Base-by-base conservation (phyloP, 805 yeast genomes). In the Candida nanaspora region DNA sequence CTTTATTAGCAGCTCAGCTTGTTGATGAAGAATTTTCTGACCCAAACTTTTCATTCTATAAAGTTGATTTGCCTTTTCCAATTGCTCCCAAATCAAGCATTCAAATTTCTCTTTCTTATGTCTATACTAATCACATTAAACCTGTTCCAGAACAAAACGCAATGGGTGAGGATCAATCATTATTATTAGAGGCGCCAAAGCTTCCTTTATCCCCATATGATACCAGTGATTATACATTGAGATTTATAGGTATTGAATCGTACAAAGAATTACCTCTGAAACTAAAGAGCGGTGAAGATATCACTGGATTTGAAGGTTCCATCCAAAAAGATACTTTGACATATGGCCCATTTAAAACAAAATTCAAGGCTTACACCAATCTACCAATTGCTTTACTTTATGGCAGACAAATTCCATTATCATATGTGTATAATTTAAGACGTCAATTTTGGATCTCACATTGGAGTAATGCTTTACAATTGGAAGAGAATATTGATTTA, bases 361-460 rank as follows among this genome's bases (percentile, higher is more conserved):
- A 39, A 5, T 48, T 78, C 35, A 61, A 56, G 22, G 73, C 89
- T 2, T 73, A 65, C 49, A 59, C 75, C 0, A 51, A 63, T 25
- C 51, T 62, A 19, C 72, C 77, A n/a, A 55, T 82, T 55, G 70
- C 74, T 2, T 57, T 88, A 28, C 61, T 76, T 29, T 89, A 74
- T 63, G 76, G 73, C 42, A 86, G 76, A 61, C 78, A 80, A 49
- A 51, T 62, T 19, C 94, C 97, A 13, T 53, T 87, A 41, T 63
- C 79, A 16, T 72, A 74, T 46, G 84, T 79, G 20, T 68, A 72
- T 47, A 69, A 66, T 43, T 69, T 87, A 45, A 68, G 75, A 43
- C 76, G 97, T 56, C 84, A 83, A 37, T 60, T 85, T 39, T 91
- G 98, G 97, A 68, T 89, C 39, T 91, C 96, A 2, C 95, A 88